Conservation (phyloP, 108 stramenopile species). For the Skeletonema grethae region DNA sequence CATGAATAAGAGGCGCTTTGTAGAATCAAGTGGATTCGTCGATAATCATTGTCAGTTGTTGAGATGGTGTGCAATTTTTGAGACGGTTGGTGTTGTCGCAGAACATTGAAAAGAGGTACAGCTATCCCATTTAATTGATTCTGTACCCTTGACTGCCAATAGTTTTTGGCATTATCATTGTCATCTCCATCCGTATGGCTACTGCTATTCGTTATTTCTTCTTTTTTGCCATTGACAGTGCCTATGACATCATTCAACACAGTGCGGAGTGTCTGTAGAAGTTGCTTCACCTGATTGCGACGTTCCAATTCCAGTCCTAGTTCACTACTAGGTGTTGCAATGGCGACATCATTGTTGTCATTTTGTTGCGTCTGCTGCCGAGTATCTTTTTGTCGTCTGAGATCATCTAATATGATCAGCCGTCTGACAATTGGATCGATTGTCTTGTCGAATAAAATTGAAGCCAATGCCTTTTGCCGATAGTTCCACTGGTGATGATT, state of each 20-base stretch:
- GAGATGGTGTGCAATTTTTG: not conserved
- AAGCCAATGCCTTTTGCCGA: conserved; percentile 9
- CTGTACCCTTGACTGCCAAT: not conserved
- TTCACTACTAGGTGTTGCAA: not conserved
- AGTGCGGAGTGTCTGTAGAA: not conserved
- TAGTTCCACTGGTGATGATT: not conserved
- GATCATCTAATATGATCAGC: not conserved
- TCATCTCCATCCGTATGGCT: not conserved
- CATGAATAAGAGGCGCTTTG: conserved; percentile 18
- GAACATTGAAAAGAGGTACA: conserved; percentile 13
- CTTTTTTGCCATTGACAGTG: not conserved
- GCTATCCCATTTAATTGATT: conserved; percentile 16
- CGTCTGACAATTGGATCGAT: conserved; percentile 14
- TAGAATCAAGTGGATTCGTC: conserved; percentile 5
- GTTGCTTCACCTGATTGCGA: conserved; percentile 2
- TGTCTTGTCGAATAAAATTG: conserved; percentile 7
- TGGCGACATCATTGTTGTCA: not conserved
- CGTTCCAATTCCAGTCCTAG: conserved; percentile 6
- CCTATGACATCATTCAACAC: conserved; percentile 1
- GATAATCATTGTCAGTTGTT: not conserved
- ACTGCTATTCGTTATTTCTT: not conserved
- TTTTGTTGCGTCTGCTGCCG: not conserved
- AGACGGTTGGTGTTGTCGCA: conserved; percentile 6
- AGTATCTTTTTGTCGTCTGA: not conserved
- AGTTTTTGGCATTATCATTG: not conserved